Evolutionary conservation across 208 protist species (phyloP), one percentile per base, ranked within the genome.

Genomic region (Crithidia brevicula): DNA sequence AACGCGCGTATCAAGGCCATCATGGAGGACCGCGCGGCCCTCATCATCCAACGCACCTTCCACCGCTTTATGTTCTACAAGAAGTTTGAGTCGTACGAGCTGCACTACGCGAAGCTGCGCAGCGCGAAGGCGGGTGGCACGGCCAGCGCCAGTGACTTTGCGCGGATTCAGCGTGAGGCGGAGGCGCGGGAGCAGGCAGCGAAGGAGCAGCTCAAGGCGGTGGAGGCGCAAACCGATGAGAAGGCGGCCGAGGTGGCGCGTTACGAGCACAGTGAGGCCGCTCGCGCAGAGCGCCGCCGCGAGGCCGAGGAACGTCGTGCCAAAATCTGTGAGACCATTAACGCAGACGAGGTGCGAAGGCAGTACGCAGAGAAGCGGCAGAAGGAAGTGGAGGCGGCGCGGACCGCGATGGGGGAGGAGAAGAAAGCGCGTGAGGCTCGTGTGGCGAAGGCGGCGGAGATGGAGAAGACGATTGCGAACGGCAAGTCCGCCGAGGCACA

Each of bases 11-110:
- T 42, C 50, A 18, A 11, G n/a, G 61, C 40, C 22, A 67, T 67
- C 23, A 30, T 51, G 3, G 40, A 77, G n/a, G 69, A 85, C 56
- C 77, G 82, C n/a, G 73, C 81, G 15, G 87, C 86, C 9, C 54
- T 87, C 49, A 81, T 85, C n/a, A 75, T 93, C 11, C 81, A 87
- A 49, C 90, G 90, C 27, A 77, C 61, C 13, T 79, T 81, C 54
- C 62, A 74, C 56, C 82, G 78, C 31, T 69, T 53, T 13, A 52
- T 81, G 49, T 86, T 71, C 61, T 47, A 54, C 25, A 77, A 76
- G 45, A 85, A 82, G 70, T 71, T 85, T 25, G 51, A 60, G 22
- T 57, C 62, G n/a, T 75, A 86, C 40, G 73, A 85, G 52, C 52
- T 75, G 47, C 77, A 86, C 38, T 69, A 85, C 58, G 65, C 61